phyloP scores from a whole-genome alignment of 192 early-diverging fungal species.

The Coemansia sp. region DNA sequence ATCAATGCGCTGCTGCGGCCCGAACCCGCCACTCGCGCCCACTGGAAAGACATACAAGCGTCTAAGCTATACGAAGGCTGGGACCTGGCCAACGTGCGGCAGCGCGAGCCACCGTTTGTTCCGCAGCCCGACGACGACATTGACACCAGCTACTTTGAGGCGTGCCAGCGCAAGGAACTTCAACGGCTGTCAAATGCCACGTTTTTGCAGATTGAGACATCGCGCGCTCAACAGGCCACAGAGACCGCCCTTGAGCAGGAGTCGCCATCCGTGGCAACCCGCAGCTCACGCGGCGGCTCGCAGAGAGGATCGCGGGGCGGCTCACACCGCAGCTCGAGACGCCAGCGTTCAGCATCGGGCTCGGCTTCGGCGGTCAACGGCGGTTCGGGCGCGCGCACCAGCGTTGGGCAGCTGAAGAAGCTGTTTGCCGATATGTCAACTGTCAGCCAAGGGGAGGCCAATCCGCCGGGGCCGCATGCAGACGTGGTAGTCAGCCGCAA shows the following conservation, averaged over 20 bases:
- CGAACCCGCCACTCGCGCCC: conserved; percentile 64
- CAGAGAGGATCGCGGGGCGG: conserved; percentile 19
- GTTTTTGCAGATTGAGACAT: conserved; percentile 30
- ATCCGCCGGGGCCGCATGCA: background rate
- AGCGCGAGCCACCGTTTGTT: conserved; percentile 79
- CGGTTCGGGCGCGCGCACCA: conserved; percentile 2
- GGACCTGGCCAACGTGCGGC: conserved; percentile 71
- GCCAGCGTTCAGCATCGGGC: conserved; percentile 16
- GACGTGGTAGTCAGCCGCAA: background rate
- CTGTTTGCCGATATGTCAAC: conserved; percentile 23
- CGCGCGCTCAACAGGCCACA: background rate
- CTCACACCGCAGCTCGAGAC: conserved; percentile 17
- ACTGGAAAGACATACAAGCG: conserved; percentile 61
- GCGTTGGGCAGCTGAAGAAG: conserved; percentile 46
- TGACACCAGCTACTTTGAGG: conserved; percentile 92
- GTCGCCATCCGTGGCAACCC: background rate
- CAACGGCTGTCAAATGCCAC: conserved; percentile 66
- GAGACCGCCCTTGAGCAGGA: conserved; percentile 2
- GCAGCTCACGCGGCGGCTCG: conserved; percentile 7
- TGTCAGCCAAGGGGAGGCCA: background rate
- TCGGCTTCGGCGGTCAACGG: conserved; percentile 3
- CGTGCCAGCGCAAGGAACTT: conserved; percentile 76
- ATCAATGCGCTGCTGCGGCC: conserved; percentile 70
- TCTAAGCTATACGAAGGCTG: conserved; percentile 73
- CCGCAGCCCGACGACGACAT: conserved; percentile 73